Evolutionary conservation across 805 yeast genomes (phyloP).

Genomic region (Kregervanrija pseudodelftensis): DNA sequence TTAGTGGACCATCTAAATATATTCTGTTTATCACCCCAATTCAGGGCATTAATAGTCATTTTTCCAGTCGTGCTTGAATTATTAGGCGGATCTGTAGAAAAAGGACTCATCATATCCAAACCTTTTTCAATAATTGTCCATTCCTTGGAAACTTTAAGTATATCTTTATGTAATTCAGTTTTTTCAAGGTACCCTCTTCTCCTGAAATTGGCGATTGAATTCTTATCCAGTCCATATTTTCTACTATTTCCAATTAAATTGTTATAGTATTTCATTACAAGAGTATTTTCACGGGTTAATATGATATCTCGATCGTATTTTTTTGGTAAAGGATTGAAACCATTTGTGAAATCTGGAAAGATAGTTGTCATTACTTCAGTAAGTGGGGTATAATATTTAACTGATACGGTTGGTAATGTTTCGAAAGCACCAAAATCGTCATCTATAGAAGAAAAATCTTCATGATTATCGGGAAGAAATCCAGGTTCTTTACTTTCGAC

Average conservation of each 20-base stretch:
- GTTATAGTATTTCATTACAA: not conserved
- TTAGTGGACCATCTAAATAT: conserved; percentile 14
- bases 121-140: conserved; percentile 26
- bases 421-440: conserved; percentile 25
- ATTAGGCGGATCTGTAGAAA: not conserved
- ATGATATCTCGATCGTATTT: too few relatives aligned
- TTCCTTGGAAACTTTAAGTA: conserved; percentile 10
- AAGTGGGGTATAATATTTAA: conserved; percentile 5
- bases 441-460: conserved; percentile 5
- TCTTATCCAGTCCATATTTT: conserved; percentile 1
- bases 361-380: conserved; percentile 6
- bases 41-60: not conserved
- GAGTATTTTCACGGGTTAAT: too few relatives aligned
- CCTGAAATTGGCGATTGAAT: conserved; percentile 12
- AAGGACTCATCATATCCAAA: conserved; percentile 1
- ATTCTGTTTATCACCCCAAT: conserved; percentile 1
- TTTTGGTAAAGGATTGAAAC: too few relatives aligned
- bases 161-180: conserved; percentile 9
- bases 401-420: not conserved
- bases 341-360: too few relatives aligned
- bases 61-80: conserved; percentile 3
- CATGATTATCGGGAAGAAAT: not conserved
- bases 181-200: conserved; percentile 14
- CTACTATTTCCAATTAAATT: not conserved
- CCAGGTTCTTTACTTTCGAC: not conserved